Evolutionary conservation across 495 filamentous ascomycete genomes (phyloP), one percentile per base, ranked within the genome.

Genomic region (Hypomontagnella monticulosa): DNA sequence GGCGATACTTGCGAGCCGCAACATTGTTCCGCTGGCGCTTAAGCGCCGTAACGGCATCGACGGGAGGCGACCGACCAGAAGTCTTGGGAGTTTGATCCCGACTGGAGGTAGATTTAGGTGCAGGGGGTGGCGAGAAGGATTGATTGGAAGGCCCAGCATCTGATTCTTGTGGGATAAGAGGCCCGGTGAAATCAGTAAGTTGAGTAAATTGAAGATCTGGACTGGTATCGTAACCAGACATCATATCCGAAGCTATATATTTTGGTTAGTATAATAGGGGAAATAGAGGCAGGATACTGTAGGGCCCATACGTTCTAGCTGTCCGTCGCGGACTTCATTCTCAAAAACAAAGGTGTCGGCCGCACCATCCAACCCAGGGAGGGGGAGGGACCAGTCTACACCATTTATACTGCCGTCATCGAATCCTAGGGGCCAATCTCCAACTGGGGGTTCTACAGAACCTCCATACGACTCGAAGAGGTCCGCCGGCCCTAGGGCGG

Each of bases 21-120:
- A 91, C 76, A 49, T 89, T 89, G 72, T 93, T 91, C 36, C 87
- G 82, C 47, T 83, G 81, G 15, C 88, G 87, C 71, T 89, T 90
- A 54, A 74, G 61, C 5, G 66, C 68, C 16, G 67, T 73, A 27
- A 50, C 53, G 4, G 67, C 48, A 36, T 73, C 71, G 0, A 67
- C 63, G 2, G 59, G 51, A 11, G 71, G 69, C 33, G 71, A 73
- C 19, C 63, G 69, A 40, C 66, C 43, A 20, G 15, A 43, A 57
- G 46, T 42, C 52, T 65, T 61, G 16, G 51, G 43, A 1, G 55
- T 47, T 11, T 55, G 56, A 10, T 38, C 43, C 33, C 57, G 60
- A 23, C 56, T 63, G 10, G 56, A 63, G 23, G 65, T 60, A 61
- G 66, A 54, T 19, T 68, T 43, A 7, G 65, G 50, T 48, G 54